Conservation (phyloP, 2,329 filamentous ascomycete species). For the Tolypocladium sp. region DNA sequence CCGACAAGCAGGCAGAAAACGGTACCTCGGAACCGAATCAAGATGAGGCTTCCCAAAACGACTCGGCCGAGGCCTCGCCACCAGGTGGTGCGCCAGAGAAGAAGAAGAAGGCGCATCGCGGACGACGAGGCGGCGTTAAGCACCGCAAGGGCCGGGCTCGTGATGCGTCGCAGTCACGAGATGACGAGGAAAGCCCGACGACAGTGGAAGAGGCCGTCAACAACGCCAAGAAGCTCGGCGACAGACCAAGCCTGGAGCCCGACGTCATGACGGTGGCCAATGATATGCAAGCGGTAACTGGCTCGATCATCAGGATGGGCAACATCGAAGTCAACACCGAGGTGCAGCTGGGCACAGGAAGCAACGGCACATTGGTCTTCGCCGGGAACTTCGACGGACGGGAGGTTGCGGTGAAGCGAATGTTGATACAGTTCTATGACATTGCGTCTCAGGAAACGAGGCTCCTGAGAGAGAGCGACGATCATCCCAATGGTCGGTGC, state of each 20-base stretch:
- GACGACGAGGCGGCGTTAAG: slow-evolving; percentile 62
- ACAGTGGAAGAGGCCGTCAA: slow-evolving; percentile 54
- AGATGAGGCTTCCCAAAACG: background rate
- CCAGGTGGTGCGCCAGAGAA: slow-evolving; percentile 29
- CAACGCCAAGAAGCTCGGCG: slow-evolving; percentile 48
- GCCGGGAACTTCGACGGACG: slow-evolving; percentile 90
- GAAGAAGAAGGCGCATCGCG: slow-evolving; percentile 62
- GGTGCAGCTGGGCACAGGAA: slow-evolving; percentile 64
- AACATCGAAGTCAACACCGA: slow-evolving; percentile 56
- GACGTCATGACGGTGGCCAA: slow-evolving; percentile 50
- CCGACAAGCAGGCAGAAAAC: background rate
- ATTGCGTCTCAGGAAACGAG: slow-evolving; percentile 92
- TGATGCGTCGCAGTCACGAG: slow-evolving; percentile 39
- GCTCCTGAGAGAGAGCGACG: slow-evolving; percentile 83
- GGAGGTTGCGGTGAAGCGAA: slow-evolving; percentile 90
- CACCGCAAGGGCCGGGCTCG: slow-evolving; percentile 51
- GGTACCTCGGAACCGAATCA: background rate
- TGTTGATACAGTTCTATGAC: slow-evolving; percentile 93
- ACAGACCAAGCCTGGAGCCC: slow-evolving; percentile 45
- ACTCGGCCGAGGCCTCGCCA: background rate
- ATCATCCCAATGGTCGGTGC: slow-evolving; percentile 69
- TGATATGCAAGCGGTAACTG: slow-evolving; percentile 51
- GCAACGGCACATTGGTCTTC: slow-evolving; percentile 95
- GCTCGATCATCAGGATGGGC: slow-evolving; percentile 51
- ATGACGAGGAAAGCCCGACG: slow-evolving; percentile 32